Evolutionary conservation across 1,284 basidiomycete genomes (phyloP).

Genomic region (Cerrena zonata): DNA sequence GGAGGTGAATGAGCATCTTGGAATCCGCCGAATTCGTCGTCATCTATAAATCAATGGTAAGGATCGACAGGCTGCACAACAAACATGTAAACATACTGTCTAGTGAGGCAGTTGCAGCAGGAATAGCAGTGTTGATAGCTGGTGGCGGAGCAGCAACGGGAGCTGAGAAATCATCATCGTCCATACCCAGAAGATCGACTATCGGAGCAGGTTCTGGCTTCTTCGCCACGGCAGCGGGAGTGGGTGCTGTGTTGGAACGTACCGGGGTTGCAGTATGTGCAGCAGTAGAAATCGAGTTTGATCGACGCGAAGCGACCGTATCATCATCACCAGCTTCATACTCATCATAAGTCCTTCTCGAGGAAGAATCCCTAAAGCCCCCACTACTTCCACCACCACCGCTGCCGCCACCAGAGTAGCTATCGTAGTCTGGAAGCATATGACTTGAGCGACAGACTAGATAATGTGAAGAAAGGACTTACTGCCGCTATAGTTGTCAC

Average conservation of each 20-base stretch:
- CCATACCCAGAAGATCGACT: conserved; percentile 53
- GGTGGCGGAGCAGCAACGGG: conserved; percentile 10
- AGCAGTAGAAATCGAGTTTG: conserved; percentile 31
- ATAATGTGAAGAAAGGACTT: too few species aligned
- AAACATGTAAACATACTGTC: conserved; percentile 36
- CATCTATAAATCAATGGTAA: conserved; percentile 27
- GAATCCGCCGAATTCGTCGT: conserved; percentile 92
- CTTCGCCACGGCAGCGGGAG: conserved; percentile 33
- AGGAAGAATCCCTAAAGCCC: conserved; percentile 53
- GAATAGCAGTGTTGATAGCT: conserved; percentile 57
- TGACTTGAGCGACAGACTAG: conserved; percentile 6
- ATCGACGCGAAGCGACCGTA: conserved; percentile 41
- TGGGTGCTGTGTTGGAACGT: conserved; percentile 30
- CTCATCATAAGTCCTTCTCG: conserved; percentile 74
- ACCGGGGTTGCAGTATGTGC: conserved; percentile 31
- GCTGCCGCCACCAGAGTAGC: conserved; percentile 32
- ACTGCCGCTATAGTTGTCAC: background rate
- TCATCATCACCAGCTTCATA: conserved; percentile 98
- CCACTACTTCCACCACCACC: conserved; percentile 42
- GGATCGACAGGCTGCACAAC: conserved; percentile 6
- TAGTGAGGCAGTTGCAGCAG: conserved; percentile 25
- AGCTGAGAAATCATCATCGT: conserved; percentile 45
- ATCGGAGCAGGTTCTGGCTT: conserved; percentile 28
- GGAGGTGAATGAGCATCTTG: conserved; percentile 64
- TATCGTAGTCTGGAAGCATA: conserved; percentile 26